Percentiles rank a stretch among this genome's conserved stretches.
These are phyloP conservation scores for Trichoderma atroviride DNA, from an alignment of 2,329 filamentous ascomycete genomes.

Conservation along the genomic window DNA sequence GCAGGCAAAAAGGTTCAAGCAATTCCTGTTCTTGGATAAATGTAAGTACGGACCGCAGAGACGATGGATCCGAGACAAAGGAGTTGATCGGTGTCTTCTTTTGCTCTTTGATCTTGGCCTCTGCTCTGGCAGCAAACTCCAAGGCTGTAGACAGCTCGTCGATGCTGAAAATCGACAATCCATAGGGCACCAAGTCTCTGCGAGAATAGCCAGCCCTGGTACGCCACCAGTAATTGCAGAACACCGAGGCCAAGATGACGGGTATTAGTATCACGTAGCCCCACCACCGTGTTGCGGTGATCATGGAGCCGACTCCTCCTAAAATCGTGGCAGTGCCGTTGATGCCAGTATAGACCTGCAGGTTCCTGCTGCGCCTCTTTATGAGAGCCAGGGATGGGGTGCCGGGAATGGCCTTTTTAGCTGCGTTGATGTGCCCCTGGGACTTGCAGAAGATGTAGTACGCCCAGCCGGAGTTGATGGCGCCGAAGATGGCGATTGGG, in stretches of 20 bases:
- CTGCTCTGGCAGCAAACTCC: constrained; percentile 31
- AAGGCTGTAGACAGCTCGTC: constrained; percentile 30
- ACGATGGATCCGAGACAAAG: constrained; percentile 27
- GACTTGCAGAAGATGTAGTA: constrained; percentile 47
- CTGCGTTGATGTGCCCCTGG: constrained; percentile 41
- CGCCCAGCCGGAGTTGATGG: constrained; percentile 54
- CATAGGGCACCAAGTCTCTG: constrained; percentile 10
- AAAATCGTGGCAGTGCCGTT: constrained; percentile 51
- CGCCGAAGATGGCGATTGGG: constrained; percentile 51
- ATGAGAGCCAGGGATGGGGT: constrained; percentile 38
- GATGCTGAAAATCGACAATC: not conserved
- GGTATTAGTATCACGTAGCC: constrained; percentile 56
- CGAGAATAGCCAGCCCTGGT: constrained; percentile 48
- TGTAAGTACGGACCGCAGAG: constrained; percentile 25
- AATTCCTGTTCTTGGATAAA: constrained; percentile 30
- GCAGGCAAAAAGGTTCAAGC: constrained; percentile 26
- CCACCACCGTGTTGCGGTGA: constrained; percentile 55
- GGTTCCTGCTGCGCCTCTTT: constrained; percentile 41
- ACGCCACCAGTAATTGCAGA: constrained; percentile 55
- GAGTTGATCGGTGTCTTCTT: constrained; percentile 14
- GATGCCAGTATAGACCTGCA: constrained; percentile 49
- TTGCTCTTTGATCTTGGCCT: constrained; percentile 19
- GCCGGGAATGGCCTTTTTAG: constrained; percentile 33
- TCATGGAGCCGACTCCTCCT: constrained; percentile 52
- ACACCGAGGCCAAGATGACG: constrained; percentile 49